Base-by-base conservation (phyloP, 495 filamentous ascomycete species). In the Podospora australis region DNA sequence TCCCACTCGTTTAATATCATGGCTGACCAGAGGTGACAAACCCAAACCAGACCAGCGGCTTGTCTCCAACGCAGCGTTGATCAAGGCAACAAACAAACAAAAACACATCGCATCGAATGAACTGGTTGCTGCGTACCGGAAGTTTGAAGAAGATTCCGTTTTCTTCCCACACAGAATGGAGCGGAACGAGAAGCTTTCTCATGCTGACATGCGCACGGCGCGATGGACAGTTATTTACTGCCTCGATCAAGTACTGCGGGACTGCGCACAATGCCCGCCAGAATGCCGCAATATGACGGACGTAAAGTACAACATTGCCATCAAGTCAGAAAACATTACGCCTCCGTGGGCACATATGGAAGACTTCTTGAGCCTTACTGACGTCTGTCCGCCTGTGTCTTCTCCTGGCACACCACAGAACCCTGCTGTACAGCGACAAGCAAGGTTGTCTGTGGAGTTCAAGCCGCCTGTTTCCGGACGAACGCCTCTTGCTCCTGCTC, bases 191-290 rank as follows among this genome's bases (percentile, higher is more conserved):
- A 70, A 65, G 42, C 38, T 72, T 1, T 69, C 70, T 4, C 69
- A 64, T n/a, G 57, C 65, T 36, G 81, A 83, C 24, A 75, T 77
- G 14, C 77, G 81, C 19, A 81, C 80, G 52, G 74, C 82, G 25
- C 79, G 85, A 21, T 90, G 85, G 85, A 71, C 87, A 4, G 56
- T 88, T 30, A 72, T 88, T 23, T 90, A 90, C 50, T 73, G 78
- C 22, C 71, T 79, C 11, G 71, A 87, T 32, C 85, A 90, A 55
- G 77, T 80, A 3, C 68, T 87, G 22, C 74, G 72, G 9, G 76
- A 72, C 35, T 77, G 63, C 25, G 69, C 70, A 4, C 52, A 61
- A 7, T 35, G 57, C 0, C 68, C 74, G 13, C 21, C 57, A 6
- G 63, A 70, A 44, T 68, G 74, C n/a, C 44, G 50, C n/a, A 63